Evolutionary conservation across 1,284 basidiomycete species (phyloP), one percentile per base, ranked within the genome.

Genomic region (Pseudozyma tsukubaensis): DNA sequence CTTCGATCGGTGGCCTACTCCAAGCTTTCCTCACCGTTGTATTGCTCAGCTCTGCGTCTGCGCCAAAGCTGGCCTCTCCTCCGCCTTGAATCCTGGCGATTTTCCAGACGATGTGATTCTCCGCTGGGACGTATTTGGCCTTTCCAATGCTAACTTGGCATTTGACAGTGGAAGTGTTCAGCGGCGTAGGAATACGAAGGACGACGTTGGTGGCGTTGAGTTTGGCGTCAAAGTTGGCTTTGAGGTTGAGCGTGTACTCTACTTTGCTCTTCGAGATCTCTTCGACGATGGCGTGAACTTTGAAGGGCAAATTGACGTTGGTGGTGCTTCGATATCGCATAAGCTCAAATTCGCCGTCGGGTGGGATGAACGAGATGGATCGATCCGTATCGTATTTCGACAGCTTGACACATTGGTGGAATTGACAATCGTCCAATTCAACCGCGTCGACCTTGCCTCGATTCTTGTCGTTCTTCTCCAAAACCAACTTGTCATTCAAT

Each of bases 81-180:
- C 92, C 92, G 48, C 97, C 97, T 86, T 97, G 94, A 74, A 99
- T 88, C 60, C 94, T 88, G 1, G 94, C 91, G 50, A 99, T 91
- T 94, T 97, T 98, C 97, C 97, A 99, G 0, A 98, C 88, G 58
- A 99, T 92, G 36, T 94, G 89, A 78, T 98, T 97, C 85, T 99
- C 97, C 0, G 89, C 92, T 0, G 96, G 94, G 1, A 92, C 92
- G 82, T 98, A 99, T 85, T 99, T 99, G 8, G 95, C 97, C 87
- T 99, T 99, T 4, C 97, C 97, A 50, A 89, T 89, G 4, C 90
- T 89, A 2, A 93, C 92, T 85, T 97, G 95, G 85, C 92, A 94
- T 61, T 95, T 92, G 11, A 94, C 94, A 29, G 88, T 90, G 0
- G 94, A 95, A 9, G 96, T 93, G 83, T 97, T 98, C 61, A 97